phyloP scores from a whole-genome alignment of 352 stramenopile species.

The Pythium chondricola region DNA sequence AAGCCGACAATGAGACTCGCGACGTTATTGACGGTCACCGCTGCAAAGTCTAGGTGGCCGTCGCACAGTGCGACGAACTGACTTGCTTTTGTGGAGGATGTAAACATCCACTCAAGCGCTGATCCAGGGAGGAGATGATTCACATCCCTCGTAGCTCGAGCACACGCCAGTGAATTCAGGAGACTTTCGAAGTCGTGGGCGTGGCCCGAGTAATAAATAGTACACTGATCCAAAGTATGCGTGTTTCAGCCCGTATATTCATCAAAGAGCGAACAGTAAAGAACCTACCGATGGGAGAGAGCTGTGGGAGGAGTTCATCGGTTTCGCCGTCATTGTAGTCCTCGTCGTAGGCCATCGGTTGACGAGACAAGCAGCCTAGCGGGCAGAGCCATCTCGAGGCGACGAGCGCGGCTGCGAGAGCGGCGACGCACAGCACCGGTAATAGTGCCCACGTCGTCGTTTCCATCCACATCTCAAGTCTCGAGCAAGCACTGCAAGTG shows the following conservation, averaged over 20 bases:
- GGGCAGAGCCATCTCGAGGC: conserved; percentile 3
- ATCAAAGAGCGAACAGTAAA: background rate
- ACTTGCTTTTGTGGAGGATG: conserved; percentile 31
- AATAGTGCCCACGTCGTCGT: too few species aligned
- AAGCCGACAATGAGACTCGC: conserved; percentile 51
- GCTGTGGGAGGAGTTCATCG: conserved; percentile 7
- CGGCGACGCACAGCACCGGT: conserved; percentile 21
- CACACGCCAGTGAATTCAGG: conserved; percentile 5
- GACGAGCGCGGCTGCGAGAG: background rate
- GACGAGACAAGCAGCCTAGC: conserved; percentile 11
- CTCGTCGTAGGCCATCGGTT: conserved; percentile 14
- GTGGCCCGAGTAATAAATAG: conserved; percentile 3
- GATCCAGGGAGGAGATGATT: conserved; percentile 11
- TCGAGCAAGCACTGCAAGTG: too few species aligned
- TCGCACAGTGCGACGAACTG: conserved; percentile 57
- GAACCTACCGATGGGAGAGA: conserved; percentile 11
- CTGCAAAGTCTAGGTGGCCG: conserved; percentile 31
- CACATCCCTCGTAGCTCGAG: conserved; percentile 10
- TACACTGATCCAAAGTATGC: too few species aligned
- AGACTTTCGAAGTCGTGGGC: conserved; percentile 6
- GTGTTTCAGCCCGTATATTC: too few species aligned
- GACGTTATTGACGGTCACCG: conserved; percentile 34
- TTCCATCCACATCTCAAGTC: too few species aligned
- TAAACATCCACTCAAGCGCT: conserved; percentile 20
- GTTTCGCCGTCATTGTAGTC: conserved; percentile 2